Conservation (phyloP, 306 rosid genomes). For the Lathyrus oleraceus region DNA sequence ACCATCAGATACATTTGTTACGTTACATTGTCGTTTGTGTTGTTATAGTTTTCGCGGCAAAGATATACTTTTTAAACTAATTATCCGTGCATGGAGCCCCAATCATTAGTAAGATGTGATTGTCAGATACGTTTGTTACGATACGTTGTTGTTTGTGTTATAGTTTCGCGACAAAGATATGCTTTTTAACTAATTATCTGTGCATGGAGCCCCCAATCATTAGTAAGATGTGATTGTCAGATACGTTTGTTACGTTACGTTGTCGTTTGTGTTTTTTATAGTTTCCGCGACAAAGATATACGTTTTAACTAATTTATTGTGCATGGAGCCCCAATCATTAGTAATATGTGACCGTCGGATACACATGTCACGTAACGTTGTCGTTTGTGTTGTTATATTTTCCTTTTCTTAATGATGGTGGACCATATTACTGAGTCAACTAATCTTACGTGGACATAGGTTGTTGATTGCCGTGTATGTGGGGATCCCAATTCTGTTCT, state of each 20-base stretch:
- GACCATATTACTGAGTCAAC: conserved; percentile 29
- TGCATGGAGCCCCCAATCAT: background rate
- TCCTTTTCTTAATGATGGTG: conserved; percentile 25
- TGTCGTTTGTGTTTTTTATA: too few species aligned
- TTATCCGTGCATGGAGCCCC: background rate
- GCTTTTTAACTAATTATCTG: background rate
- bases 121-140: too few species aligned
- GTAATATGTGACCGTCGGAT: background rate
- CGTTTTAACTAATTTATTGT: background rate
- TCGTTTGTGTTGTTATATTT: background rate
- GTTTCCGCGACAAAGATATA: background rate
- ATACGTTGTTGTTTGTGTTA: too few species aligned
- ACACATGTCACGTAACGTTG: conserved; percentile 1
- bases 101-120: too few species aligned
- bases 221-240: background rate
- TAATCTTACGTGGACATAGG: conserved; percentile 50
- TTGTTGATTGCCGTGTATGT: conserved; percentile 96
- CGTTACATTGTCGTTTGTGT: too few species aligned
- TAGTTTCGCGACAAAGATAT: background rate
- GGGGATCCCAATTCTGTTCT: conserved; percentile 98
- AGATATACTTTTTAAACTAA: background rate
- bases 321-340: background rate
- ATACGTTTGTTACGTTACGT: background rate
- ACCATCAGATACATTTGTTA: too few species aligned
- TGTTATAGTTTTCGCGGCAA: background rate